Percentiles rank a stretch among this genome's conserved stretches.
Conservation (phyloP, 139 green algal genomes). For the Klebsormidium nitens region DNA sequence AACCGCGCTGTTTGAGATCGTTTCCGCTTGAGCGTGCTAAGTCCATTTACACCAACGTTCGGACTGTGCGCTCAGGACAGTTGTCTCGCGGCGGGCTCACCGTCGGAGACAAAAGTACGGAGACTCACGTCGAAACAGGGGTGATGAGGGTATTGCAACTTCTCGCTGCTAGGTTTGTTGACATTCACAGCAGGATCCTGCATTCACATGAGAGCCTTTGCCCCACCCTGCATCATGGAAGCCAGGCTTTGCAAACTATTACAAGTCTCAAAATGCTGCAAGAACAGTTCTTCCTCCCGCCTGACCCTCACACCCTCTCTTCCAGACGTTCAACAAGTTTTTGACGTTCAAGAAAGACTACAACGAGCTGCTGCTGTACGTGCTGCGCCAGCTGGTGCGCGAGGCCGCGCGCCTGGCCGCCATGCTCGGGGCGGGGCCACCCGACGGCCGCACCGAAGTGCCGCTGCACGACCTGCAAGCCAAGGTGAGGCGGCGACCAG, state of each 20-base stretch:
- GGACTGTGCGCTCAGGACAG: too few species aligned
- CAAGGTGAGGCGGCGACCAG: too few species aligned
- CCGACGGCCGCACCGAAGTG: conserved; percentile 33
- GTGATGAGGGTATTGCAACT: neutral
- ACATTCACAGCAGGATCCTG: neutral
- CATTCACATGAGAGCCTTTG: neutral
- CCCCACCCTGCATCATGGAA: neutral
- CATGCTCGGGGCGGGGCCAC: conserved; percentile 21
- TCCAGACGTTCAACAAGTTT: conserved; percentile 64
- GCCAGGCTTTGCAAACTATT: neutral
- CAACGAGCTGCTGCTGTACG: conserved; percentile 53
- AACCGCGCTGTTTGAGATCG: too few species aligned
- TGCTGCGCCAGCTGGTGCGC: conserved; percentile 61
- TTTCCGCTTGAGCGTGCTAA: too few species aligned
- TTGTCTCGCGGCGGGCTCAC: too few species aligned
- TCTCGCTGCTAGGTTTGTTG: neutral
- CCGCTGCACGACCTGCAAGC: conserved; percentile 61
- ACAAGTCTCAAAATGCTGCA: neutral
- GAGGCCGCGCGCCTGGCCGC: conserved; percentile 43
- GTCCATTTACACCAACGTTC: too few species aligned
- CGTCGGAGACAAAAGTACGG: too few species aligned
- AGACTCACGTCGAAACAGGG: neutral
- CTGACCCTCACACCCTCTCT: neutral
- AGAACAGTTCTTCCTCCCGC: neutral
- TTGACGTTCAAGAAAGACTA: conserved; percentile 47